Evolutionary conservation across 1,284 basidiomycete species (phyloP).

Genomic region (Coniferiporia weirii): DNA sequence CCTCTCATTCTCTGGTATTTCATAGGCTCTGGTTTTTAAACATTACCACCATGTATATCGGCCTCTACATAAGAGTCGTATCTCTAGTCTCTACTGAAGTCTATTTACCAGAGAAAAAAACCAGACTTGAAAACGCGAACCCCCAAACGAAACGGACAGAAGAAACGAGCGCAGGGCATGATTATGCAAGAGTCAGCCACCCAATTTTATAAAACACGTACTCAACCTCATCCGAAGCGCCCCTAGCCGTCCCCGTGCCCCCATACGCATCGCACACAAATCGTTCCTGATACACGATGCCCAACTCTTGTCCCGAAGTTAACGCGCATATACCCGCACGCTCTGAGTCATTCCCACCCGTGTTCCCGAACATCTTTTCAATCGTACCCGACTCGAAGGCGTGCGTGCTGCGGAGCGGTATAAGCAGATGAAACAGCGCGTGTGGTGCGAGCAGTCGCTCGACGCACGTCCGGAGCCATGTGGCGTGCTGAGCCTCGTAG

Average conservation of each 20-base stretch:
- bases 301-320: constrained; percentile 27
- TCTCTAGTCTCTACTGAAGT: too few species aligned
- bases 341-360: neutral
- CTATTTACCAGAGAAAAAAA: too few species aligned
- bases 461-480: constrained; percentile 62
- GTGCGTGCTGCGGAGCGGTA: constrained; percentile 69
- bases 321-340: neutral
- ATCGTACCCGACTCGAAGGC: constrained; percentile 51
- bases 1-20: too few species aligned
- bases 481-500: constrained; percentile 65
- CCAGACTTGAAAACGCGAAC: too few species aligned
- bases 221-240: constrained; percentile 41
- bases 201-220: constrained; percentile 66
- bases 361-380: constrained; percentile 39
- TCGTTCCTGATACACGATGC: constrained; percentile 44
- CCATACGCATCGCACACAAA: constrained; percentile 46
- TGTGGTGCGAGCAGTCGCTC: constrained; percentile 38
- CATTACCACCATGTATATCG: too few species aligned
- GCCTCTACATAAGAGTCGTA: too few species aligned
- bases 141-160: too few species aligned
- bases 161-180: too few species aligned
- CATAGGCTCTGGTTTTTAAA: too few species aligned
- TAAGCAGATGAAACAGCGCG: constrained; percentile 62
- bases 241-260: constrained; percentile 21
- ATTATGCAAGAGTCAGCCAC: constrained; percentile 34